These are phyloP conservation scores for Aspergillus egyptiacus DNA, from an alignment of 495 filamentous ascomycete genomes.

Conservation along the genomic window DNA sequence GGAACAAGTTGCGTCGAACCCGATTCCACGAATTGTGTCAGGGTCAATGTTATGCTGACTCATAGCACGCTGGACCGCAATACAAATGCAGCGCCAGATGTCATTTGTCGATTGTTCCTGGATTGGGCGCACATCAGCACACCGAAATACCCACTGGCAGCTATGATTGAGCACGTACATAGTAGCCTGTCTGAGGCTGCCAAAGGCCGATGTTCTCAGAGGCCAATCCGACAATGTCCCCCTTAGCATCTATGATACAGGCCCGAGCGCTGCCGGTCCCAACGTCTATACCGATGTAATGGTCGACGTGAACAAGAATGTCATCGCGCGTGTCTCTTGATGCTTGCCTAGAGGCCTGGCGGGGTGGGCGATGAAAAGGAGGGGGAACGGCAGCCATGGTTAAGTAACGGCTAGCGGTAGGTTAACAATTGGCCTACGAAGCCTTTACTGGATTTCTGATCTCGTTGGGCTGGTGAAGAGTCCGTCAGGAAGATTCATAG, in stretches of 20 bases:
- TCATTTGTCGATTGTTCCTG: slow-evolving; percentile 97
- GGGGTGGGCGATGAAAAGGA: slow-evolving; percentile 30
- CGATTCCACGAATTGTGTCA: slow-evolving; percentile 71
- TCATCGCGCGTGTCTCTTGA: slow-evolving; percentile 53
- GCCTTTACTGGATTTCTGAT: not conserved
- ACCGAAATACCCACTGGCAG: not conserved
- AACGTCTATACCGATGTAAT: slow-evolving; percentile 92
- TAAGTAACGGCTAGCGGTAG: not conserved
- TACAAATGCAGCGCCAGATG: slow-evolving; percentile 89
- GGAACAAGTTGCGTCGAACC: slow-evolving; percentile 97
- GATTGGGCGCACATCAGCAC: not conserved
- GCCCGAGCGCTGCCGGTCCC: slow-evolving; percentile 92
- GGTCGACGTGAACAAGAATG: slow-evolving; percentile 47
- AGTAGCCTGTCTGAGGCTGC: slow-evolving; percentile 87
- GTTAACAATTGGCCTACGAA: not conserved
- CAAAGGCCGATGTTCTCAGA: slow-evolving; percentile 88
- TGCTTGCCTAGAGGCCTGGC: slow-evolving; percentile 45
- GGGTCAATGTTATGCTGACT: slow-evolving; percentile 71
- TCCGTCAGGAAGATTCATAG: no score
- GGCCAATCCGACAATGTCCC: slow-evolving; percentile 87
- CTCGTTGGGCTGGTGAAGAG: no score
- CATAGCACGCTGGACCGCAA: slow-evolving; percentile 71
- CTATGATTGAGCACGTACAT: slow-evolving; percentile 46
- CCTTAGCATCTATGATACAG: slow-evolving; percentile 84
- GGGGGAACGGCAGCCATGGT: slow-evolving; percentile 24